Percentiles rank a stretch among this genome's conserved stretches.
Conservation (phyloP, 2,329 filamentous ascomycete species). For the Coniochaeta hoffmannii region DNA sequence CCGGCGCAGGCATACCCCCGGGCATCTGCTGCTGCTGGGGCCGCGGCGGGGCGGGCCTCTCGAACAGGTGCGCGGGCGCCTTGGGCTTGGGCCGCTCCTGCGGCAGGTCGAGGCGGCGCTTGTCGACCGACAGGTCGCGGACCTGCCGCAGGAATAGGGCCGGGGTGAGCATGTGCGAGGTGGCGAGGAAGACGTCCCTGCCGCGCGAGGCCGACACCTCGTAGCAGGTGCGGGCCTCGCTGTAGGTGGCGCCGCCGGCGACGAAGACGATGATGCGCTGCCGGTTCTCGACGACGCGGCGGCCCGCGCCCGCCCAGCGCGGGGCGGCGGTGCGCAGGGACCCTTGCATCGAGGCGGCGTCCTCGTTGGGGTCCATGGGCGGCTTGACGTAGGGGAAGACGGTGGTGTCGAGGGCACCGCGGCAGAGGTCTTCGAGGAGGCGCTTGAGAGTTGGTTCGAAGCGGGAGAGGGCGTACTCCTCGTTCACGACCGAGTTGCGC, state of each 20-base stretch:
- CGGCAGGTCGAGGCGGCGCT: conserved; percentile 71
- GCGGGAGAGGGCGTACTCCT: conserved; percentile 80
- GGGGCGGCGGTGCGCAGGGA: conserved; percentile 88
- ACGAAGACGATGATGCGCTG: conserved; percentile 92
- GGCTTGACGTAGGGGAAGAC: conserved; percentile 69
- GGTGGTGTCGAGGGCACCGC: conserved; percentile 57
- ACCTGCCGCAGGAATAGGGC: conserved; percentile 76
- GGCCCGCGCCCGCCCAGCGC: conserved; percentile 84
- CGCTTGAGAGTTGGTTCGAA: conserved; percentile 76
- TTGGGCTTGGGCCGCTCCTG: conserved; percentile 72
- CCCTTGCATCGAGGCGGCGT: conserved; percentile 51
- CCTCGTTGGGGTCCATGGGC: conserved; percentile 55
- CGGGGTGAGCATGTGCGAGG: conserved; percentile 88
- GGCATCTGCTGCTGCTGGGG: conserved; percentile 21
- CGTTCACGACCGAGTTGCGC: conserved; percentile 46
- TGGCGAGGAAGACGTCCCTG: conserved; percentile 80
- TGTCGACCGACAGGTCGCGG: conserved; percentile 68
- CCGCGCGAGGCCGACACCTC: conserved; percentile 66
- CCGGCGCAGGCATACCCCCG: not conserved
- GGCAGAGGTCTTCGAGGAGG: conserved; percentile 70
- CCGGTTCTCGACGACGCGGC: conserved; percentile 68
- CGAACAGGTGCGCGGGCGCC: conserved; percentile 80
- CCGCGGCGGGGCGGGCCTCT: conserved; percentile 55
- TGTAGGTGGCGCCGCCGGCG: conserved; percentile 91
- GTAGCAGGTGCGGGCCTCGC: conserved; percentile 83